Percentiles rank a stretch among this genome's conserved stretches.
phyloP scores from a whole-genome alignment of 1,284 basidiomycete genomes.

The Naganishia albida region DNA sequence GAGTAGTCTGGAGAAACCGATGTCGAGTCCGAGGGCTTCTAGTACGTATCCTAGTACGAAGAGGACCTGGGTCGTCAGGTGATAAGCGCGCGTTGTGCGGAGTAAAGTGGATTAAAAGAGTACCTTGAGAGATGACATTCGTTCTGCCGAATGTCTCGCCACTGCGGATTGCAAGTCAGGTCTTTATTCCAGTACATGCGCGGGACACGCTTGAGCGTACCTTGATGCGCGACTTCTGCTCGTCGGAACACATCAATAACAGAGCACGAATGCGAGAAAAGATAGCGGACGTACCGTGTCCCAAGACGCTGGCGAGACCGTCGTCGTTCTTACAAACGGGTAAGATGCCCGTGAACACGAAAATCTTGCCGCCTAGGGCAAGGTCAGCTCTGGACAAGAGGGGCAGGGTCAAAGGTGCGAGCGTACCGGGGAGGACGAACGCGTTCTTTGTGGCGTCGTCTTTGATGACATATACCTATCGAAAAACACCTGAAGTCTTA shows the following conservation, averaged over 20 bases:
- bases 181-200: background rate
- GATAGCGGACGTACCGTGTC: conserved; percentile 69
- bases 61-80: conserved; percentile 49
- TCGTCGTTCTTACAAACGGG: conserved; percentile 75
- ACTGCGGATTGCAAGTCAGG: conserved; percentile 56
- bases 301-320: conserved; percentile 80
- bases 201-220: conserved; percentile 51
- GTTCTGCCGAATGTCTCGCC: conserved; percentile 73
- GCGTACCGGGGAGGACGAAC: conserved; percentile 69
- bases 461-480: conserved; percentile 77
- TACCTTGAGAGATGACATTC: conserved; percentile 61
- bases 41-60: conserved; percentile 60
- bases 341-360: conserved; percentile 88
- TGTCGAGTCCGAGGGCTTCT: conserved; percentile 63
- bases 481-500: too few species aligned
- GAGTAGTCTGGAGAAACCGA: conserved; percentile 56
- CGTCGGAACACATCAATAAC: background rate
- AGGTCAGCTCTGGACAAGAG: conserved; percentile 1
- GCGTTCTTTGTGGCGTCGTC: conserved; percentile 76
- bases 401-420: background rate
- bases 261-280: background rate
- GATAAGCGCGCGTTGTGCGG: conserved; percentile 58
- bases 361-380: conserved; percentile 64
- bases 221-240: conserved; percentile 82
- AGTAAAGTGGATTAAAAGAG: conserved; percentile 42